Conservation (phyloP, 768 basidiomycete species). For the Pulveroboletus sp. region DNA sequence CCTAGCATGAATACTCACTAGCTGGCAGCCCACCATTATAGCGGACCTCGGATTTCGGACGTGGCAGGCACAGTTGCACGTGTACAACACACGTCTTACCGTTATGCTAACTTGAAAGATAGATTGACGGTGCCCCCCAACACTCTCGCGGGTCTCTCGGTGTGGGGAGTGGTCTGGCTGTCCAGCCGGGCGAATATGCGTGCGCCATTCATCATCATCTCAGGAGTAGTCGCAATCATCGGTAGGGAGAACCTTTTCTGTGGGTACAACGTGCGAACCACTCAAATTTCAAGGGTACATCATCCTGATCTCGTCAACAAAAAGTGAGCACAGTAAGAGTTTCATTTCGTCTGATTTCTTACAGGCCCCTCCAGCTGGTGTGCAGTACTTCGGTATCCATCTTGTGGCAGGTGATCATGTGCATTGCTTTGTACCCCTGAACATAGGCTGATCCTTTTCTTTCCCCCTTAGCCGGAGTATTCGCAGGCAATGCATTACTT, state of each 20-base stretch:
- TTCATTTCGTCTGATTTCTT: neutral
- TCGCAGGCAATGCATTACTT: too few species aligned
- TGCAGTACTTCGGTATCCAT: constrained; percentile 55
- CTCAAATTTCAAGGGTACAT: constrained; percentile 29
- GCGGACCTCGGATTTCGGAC: constrained; percentile 50
- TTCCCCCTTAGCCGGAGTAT: too few species aligned
- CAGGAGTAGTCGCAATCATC: constrained; percentile 46
- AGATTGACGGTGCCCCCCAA: constrained; percentile 60
- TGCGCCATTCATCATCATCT: constrained; percentile 50
- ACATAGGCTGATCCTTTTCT: constrained; percentile 31
- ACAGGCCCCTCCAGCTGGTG: constrained; percentile 34
- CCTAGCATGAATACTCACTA: neutral
- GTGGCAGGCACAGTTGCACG: constrained; percentile 59
- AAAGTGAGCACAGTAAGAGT: constrained; percentile 30
- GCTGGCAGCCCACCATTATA: constrained; percentile 45
- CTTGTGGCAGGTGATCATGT: constrained; percentile 36
- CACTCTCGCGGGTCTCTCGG: constrained; percentile 32
- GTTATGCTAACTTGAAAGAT: neutral
- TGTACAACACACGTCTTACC: neutral
- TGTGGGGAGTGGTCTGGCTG: constrained; percentile 47
- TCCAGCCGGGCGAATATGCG: constrained; percentile 43
- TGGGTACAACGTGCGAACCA: neutral
- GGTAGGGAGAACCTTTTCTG: constrained; percentile 29
- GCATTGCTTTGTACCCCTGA: constrained; percentile 29
- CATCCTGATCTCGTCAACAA: constrained; percentile 48